phyloP scores from a whole-genome alignment of 2,329 filamentous ascomycete species.

The Penicillium verrucosum region DNA sequence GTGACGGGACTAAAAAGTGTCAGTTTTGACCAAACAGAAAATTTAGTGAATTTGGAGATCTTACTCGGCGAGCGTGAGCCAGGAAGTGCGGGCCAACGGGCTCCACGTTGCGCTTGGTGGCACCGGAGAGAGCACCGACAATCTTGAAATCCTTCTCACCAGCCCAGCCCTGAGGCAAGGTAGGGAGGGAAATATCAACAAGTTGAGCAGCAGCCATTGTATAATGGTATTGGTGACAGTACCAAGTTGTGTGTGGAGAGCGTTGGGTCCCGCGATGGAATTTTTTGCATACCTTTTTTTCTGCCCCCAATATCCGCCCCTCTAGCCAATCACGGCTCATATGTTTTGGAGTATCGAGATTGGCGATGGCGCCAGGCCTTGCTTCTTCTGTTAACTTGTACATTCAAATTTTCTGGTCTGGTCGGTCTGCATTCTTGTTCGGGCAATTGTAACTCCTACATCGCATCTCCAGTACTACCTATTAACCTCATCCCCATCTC shows the following conservation, averaged over 20 bases:
- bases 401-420: background rate
- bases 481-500: background rate
- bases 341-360: constrained; percentile 24
- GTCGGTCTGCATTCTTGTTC: background rate
- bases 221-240: constrained; percentile 10
- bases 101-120: constrained; percentile 84
- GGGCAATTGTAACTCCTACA: background rate
- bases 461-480: background rate
- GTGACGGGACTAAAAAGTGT: constrained; percentile 63
- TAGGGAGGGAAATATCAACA: constrained; percentile 56
- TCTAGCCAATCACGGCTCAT: constrained; percentile 26
- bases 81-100: constrained; percentile 97
- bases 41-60: background rate
- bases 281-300: constrained; percentile 36
- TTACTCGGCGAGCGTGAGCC: constrained; percentile 87
- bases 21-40: constrained; percentile 10
- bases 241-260: constrained; percentile 18
- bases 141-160: constrained; percentile 87
- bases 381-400: background rate
- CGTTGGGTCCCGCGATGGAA: constrained; percentile 21
- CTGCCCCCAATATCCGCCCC: constrained; percentile 31
- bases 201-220: constrained; percentile 62
- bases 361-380: background rate
- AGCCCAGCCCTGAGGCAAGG: constrained; percentile 76
- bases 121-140: constrained; percentile 69